Conservation (phyloP, 257 asterid species). For the Rhazya stricta region DNA sequence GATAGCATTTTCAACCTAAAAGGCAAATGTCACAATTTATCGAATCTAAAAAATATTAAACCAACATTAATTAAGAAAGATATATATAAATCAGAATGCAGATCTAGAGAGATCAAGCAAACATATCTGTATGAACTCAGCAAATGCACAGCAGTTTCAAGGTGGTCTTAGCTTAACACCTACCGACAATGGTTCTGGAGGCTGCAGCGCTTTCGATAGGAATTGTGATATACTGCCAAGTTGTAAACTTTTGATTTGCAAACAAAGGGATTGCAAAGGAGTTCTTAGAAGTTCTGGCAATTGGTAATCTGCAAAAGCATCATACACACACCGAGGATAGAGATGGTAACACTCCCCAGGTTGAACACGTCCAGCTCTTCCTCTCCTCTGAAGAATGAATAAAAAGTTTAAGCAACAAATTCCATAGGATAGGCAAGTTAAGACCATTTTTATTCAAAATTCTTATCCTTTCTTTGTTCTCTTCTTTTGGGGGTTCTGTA, state of each 20-base stretch:
- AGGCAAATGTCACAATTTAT: slow-evolving; percentile 22
- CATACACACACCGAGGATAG: slow-evolving; percentile 81
- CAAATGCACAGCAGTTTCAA: neutral
- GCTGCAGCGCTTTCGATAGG: slow-evolving; percentile 80
- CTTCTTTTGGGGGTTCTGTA: neutral
- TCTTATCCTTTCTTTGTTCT: neutral
- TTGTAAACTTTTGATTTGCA: slow-evolving; percentile 90
- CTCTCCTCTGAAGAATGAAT: slow-evolving; percentile 64
- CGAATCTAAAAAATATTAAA: slow-evolving; percentile 19
- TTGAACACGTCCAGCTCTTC: slow-evolving; percentile 99
- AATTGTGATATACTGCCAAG: slow-evolving; percentile 87
- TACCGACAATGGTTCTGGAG: slow-evolving; percentile 88
- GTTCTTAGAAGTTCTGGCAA: slow-evolving; percentile 95
- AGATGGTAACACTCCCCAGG: slow-evolving; percentile 97
- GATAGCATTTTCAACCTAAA: slow-evolving; percentile 86
- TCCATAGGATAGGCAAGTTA: neutral
- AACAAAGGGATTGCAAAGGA: slow-evolving; percentile 88
- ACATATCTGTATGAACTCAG: neutral
- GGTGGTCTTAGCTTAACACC: slow-evolving; percentile 18
- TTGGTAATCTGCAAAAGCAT: slow-evolving; percentile 88
- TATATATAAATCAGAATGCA: neutral
- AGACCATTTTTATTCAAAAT: neutral
- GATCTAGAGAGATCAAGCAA: slow-evolving; percentile 2
- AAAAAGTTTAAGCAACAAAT: slow-evolving; percentile 18
- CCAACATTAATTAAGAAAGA: neutral